Conservation (phyloP, 2,329 filamentous ascomycete species). For the Pseudocercospora musae region DNA sequence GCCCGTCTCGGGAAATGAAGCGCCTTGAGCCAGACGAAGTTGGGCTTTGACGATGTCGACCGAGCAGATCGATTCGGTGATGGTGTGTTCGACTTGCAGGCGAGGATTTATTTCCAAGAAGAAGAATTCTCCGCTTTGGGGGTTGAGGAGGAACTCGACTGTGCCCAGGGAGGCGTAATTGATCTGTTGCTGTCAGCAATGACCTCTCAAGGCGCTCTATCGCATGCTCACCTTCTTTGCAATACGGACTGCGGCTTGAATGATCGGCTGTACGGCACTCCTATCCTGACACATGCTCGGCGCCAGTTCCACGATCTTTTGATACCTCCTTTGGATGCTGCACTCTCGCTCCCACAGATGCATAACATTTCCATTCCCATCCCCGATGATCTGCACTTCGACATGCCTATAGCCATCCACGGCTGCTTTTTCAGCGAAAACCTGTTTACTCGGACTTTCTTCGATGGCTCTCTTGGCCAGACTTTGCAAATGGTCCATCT, state of each 20-base stretch:
- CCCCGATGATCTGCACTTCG: conserved; percentile 60
- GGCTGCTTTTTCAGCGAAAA: conserved; percentile 62
- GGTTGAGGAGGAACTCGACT: conserved; percentile 61
- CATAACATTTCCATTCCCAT: conserved; percentile 50
- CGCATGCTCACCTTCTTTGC: conserved; percentile 42
- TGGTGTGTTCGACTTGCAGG: conserved; percentile 61
- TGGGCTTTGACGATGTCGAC: conserved; percentile 56
- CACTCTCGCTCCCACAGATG: conserved; percentile 62
- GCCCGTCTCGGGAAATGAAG: conserved; percentile 35
- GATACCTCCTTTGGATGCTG: conserved; percentile 58
- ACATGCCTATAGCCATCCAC: conserved; percentile 60
- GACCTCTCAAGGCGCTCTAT: background rate
- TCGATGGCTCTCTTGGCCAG: conserved; percentile 51
- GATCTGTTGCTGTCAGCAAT: conserved; percentile 36
- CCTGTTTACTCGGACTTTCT: conserved; percentile 56
- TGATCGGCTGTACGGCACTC: conserved; percentile 47
- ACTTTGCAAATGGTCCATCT: conserved; percentile 44
- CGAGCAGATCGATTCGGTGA: conserved; percentile 55
- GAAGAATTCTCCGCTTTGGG: conserved; percentile 49
- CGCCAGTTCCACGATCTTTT: conserved; percentile 60
- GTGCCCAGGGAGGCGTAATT: conserved; percentile 60
- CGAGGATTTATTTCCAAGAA: conserved; percentile 62
- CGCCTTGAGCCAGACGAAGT: conserved; percentile 53
- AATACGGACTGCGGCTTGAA: conserved; percentile 54
- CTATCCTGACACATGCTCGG: conserved; percentile 52